Conservation (phyloP, 2,329 filamentous ascomycete species). For the Didymella sp. region DNA sequence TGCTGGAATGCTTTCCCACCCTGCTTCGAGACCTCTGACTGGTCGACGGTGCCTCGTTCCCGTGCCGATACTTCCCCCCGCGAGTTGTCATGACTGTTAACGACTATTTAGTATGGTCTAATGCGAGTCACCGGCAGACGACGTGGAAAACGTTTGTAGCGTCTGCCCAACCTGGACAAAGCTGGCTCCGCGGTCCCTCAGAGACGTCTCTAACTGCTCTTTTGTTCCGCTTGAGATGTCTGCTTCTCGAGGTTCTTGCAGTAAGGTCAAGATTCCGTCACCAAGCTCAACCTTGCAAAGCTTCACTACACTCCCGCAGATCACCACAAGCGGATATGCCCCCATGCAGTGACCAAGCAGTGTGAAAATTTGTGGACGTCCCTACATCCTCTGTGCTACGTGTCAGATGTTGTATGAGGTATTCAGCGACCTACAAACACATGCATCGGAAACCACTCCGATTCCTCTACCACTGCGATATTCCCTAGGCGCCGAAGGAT, state of each 20-base stretch:
- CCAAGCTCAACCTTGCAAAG: constrained; percentile 1
- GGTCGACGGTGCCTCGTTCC: constrained; percentile 8
- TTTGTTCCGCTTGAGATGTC: not conserved
- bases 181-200: not conserved
- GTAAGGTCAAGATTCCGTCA: not conserved
- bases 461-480: constrained; percentile 4
- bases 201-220: not conserved
- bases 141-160: not conserved
- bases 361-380: constrained; percentile 14
- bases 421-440: constrained; percentile 2
- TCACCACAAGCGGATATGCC: constrained; percentile 3
- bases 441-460: constrained; percentile 7
- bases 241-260: not conserved
- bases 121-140: constrained; percentile 1
- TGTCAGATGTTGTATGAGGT: constrained; percentile 15
- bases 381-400: constrained; percentile 19
- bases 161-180: not conserved
- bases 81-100: not conserved
- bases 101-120: constrained; percentile 1
- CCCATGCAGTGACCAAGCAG: constrained; percentile 12
- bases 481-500: constrained; percentile 3
- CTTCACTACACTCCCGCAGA: not conserved
- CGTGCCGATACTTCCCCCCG: constrained; percentile 10
- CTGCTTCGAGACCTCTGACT: constrained; percentile 2
- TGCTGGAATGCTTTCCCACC: constrained; percentile 1